phyloP scores from a whole-genome alignment of 108 stramenopile species.

The Fragilariopsis cylindrus region DNA sequence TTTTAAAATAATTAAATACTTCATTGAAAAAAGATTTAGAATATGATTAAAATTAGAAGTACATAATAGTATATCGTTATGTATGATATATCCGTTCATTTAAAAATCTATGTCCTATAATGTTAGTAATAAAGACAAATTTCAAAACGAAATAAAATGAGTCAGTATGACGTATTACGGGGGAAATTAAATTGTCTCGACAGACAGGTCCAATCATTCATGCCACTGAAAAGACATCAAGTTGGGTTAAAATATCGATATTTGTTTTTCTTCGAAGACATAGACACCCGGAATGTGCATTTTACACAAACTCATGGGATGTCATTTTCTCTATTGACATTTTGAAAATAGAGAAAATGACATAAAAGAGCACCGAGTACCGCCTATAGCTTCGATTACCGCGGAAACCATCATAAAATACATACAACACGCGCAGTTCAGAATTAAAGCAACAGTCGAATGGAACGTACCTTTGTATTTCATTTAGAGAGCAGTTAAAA shows the following conservation, averaged over 20 bases:
- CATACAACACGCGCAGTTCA: constrained; percentile 12
- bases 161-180: too few species aligned
- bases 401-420: background rate
- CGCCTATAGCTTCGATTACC: constrained; percentile 54
- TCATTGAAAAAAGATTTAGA: too few species aligned
- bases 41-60: too few species aligned
- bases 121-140: too few species aligned
- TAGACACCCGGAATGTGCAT: constrained; percentile 53
- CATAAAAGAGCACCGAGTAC: constrained; percentile 42
- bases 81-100: too few species aligned
- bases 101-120: too few species aligned
- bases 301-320: constrained; percentile 45
- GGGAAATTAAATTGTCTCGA: constrained; percentile 37
- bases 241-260: constrained; percentile 66
- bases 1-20: too few species aligned
- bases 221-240: constrained; percentile 28
- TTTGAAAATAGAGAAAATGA: constrained; percentile 34
- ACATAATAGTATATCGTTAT: too few species aligned
- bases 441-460: background rate
- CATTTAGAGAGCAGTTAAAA: constrained; percentile 35
- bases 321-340: constrained; percentile 31
- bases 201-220: constrained; percentile 70
- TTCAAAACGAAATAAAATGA: too few species aligned
- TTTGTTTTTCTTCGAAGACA: constrained; percentile 62
- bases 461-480: background rate